Evolutionary conservation across 768 basidiomycete species (phyloP), one percentile per base, ranked within the genome.

Genomic region (Lenzites betulinus): DNA sequence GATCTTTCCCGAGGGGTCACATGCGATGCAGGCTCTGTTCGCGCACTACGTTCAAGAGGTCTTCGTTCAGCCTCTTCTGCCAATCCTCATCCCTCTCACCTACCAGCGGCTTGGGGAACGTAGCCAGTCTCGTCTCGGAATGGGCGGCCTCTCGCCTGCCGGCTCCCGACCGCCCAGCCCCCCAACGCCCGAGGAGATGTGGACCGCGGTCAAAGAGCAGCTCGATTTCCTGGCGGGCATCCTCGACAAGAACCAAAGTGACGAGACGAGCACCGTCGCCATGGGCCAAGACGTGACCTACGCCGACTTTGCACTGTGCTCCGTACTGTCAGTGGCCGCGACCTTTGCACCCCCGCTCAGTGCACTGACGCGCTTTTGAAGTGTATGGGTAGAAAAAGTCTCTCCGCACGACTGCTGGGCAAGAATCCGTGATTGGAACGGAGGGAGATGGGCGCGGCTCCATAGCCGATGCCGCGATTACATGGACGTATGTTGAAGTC

Each of bases 371-470:
- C n/a, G n/a, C n/a, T n/a, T n/a, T 33, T 33, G 6, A 33, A 71
- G 70, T 42, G 81, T 90, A 47, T 92, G 88, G 88, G 85, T 90
- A 42, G 84, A 90, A 69, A 78, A 82, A 49, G 83, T 90, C 68
- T 82, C 87, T 3, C 80, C 86, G n/a, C 84, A 87, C 57, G 87
- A 90, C 63, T 87, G 86, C 15, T 92, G 89, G 89, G 75, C 79
- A 23, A 75, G 84, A 54, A 79, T 91, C n/a, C 74, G 83, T 51
- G 79, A 81, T 26, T 91, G 89, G 89, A 85, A 88, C 66, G 79
- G 77, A 3, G 88, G 89, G 3, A 71, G 89, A 43, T 92, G 89
- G 89, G 74, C 77, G 50, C 75, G 80, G 47, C 73, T 92, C 51
- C 84, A 79, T 74, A 83, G 86, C 52, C 74, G 84, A 33, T 90